These are phyloP conservation scores for Colletotrichum phormii DNA, from an alignment of 2,329 filamentous ascomycete species.

Conservation along the genomic window DNA sequence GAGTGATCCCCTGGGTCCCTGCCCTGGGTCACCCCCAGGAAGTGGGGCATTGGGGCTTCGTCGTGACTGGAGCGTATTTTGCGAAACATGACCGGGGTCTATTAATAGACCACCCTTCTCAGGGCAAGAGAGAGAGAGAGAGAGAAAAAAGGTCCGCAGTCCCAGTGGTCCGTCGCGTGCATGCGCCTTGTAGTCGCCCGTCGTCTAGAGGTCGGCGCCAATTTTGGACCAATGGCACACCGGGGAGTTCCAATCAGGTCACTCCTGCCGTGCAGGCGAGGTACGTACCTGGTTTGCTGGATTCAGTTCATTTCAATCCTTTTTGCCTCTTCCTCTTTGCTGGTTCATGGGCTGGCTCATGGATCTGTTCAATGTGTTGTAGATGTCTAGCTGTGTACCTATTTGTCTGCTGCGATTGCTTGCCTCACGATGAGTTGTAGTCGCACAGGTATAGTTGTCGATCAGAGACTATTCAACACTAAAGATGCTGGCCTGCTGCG, in stretches of 20 bases:
- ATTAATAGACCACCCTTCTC: conserved; percentile 30
- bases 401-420: background rate
- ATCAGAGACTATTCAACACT: background rate
- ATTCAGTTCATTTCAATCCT: conserved; percentile 10
- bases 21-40: background rate
- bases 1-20: conserved; percentile 1
- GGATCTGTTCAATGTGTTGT: no score
- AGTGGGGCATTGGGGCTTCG: conserved; percentile 14
- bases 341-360: background rate
- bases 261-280: conserved; percentile 9
- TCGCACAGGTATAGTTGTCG: background rate
- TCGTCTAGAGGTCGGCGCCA: conserved; percentile 29
- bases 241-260: conserved; percentile 7
- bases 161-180: background rate
- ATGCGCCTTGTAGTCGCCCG: conserved; percentile 25
- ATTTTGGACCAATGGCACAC: conserved; percentile 26
- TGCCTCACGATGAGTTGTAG: background rate
- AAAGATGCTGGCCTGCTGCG: background rate
- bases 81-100: conserved; percentile 33
- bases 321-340: no score
- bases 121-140: background rate
- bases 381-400: background rate
- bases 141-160: conserved; percentile 10
- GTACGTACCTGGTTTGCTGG: background rate
- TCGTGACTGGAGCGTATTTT: conserved; percentile 36